Evolutionary conservation across 805 yeast genomes (phyloP).

Genomic region (Saccharomycopsis fermentans): DNA sequence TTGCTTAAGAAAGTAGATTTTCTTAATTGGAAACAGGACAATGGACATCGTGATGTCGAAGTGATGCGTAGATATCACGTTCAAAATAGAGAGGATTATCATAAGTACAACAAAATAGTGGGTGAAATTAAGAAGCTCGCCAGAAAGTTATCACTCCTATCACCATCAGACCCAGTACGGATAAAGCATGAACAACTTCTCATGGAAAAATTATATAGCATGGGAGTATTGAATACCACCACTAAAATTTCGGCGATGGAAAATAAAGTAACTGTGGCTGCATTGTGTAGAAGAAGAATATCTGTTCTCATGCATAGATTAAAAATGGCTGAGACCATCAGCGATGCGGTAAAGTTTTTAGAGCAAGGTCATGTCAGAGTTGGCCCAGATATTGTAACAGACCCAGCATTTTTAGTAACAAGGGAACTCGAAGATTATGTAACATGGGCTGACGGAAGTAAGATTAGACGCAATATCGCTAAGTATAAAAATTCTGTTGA

Average conservation of each 20-base stretch:
- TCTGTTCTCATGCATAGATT: constrained; percentile 92
- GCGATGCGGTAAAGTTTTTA: constrained; percentile 82
- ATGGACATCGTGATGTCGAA: constrained; percentile 90
- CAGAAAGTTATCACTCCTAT: constrained; percentile 71
- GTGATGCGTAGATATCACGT: constrained; percentile 92
- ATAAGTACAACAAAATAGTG: constrained; percentile 84
- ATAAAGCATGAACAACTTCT: constrained; percentile 80
- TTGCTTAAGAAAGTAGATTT: constrained; percentile 91
- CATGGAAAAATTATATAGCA: constrained; percentile 73
- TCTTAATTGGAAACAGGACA: constrained; percentile 95
- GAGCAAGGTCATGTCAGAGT: constrained; percentile 98
- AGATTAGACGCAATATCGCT: constrained; percentile 82
- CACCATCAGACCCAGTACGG: constrained; percentile 80
- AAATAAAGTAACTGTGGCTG: constrained; percentile 84
- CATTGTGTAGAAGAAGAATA: constrained; percentile 82
- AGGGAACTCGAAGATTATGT: constrained; percentile 91
- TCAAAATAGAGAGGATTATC: constrained; percentile 92
- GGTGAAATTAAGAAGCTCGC: constrained; percentile 87
- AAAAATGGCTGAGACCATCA: constrained; percentile 83
- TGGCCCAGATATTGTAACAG: constrained; percentile 92
- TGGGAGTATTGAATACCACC: constrained; percentile 85
- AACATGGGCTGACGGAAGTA: constrained; percentile 95
- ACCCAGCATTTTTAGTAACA: constrained; percentile 89
- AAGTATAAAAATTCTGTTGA: constrained; percentile 72
- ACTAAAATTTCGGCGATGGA: constrained; percentile 88